A percentile compares a stretch with the other conserved stretches of the same genome.
These are phyloP conservation scores for Aspergillus diversus DNA, from an alignment of 495 filamentous ascomycete genomes.

Conservation along the genomic window DNA sequence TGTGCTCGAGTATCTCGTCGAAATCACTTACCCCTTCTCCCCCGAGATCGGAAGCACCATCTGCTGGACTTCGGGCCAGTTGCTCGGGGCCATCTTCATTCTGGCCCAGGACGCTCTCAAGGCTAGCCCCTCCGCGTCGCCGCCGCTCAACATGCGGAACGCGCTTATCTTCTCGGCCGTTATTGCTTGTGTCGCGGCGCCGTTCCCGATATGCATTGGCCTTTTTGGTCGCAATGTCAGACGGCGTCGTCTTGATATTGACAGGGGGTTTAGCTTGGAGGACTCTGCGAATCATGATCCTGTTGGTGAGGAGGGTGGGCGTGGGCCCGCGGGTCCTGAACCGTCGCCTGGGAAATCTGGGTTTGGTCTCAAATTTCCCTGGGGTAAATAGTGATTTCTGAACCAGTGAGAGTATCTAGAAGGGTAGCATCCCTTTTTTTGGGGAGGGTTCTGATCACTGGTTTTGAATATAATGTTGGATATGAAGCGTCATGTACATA, in stretches of 20 bases:
- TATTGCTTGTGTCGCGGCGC: slow-evolving; percentile 63
- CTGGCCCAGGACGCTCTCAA: slow-evolving; percentile 80
- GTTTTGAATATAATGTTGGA: too few relatives aligned
- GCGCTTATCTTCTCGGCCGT: slow-evolving; percentile 81
- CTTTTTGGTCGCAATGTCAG: slow-evolving; percentile 60
- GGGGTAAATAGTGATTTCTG: slow-evolving; percentile 2
- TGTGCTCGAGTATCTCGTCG: slow-evolving; percentile 82
- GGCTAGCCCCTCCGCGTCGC: slow-evolving; percentile 54
- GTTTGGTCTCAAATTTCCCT: slow-evolving; percentile 12
- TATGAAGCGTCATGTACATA: too few relatives aligned
- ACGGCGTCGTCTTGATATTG: slow-evolving; percentile 61
- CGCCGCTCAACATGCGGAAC: slow-evolving; percentile 69
- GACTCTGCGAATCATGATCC: slow-evolving; percentile 7
- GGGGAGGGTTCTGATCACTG: not conserved
- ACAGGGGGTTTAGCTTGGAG: slow-evolving; percentile 43
- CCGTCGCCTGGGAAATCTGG: not conserved
- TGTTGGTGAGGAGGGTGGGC: not conserved
- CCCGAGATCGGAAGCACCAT: slow-evolving; percentile 84
- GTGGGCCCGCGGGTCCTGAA: slow-evolving; percentile 1
- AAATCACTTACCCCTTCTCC: slow-evolving; percentile 84
- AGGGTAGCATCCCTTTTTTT: not conserved
- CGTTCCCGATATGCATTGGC: slow-evolving; percentile 69
- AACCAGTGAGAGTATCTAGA: not conserved
- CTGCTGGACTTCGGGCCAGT: slow-evolving; percentile 76
- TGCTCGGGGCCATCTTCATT: slow-evolving; percentile 80